phyloP scores from a whole-genome alignment of 345 rosid species.

The Eucalyptus fibrosa region DNA sequence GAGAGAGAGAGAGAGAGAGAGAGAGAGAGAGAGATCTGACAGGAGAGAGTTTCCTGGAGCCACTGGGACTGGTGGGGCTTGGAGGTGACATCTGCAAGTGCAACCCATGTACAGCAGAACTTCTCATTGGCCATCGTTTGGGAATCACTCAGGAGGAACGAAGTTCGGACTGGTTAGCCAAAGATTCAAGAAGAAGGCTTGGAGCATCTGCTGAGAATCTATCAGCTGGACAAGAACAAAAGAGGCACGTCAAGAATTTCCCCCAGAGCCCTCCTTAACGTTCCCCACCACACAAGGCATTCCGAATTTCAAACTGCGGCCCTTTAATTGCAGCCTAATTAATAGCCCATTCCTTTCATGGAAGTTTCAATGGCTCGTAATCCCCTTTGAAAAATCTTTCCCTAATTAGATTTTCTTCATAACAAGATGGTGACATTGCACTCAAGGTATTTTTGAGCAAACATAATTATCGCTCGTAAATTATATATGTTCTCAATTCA shows the following conservation, averaged over 20 bases:
- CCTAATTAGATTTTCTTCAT: neutral
- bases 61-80: constrained; percentile 6
- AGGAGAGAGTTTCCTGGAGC: constrained; percentile 25
- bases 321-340: neutral
- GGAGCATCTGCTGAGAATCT: neutral
- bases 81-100: neutral
- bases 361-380: neutral
- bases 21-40: neutral
- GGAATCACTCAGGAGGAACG: neutral
- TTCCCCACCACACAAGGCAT: neutral
- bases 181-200: neutral
- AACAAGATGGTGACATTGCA: neutral
- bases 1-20: neutral
- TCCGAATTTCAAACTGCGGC: neutral
- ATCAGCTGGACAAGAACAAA: neutral
- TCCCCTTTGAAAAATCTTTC: neutral
- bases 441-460: neutral
- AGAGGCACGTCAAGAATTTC: neutral
- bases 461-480: neutral
- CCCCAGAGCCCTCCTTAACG: neutral
- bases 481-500: neutral
- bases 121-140: neutral
- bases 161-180: neutral
- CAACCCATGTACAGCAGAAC: neutral
- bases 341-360: neutral